Percentiles rank a stretch among this genome's conserved stretches.
Evolutionary conservation across 768 basidiomycete species (phyloP).

Genomic region (Trametes maxima): DNA sequence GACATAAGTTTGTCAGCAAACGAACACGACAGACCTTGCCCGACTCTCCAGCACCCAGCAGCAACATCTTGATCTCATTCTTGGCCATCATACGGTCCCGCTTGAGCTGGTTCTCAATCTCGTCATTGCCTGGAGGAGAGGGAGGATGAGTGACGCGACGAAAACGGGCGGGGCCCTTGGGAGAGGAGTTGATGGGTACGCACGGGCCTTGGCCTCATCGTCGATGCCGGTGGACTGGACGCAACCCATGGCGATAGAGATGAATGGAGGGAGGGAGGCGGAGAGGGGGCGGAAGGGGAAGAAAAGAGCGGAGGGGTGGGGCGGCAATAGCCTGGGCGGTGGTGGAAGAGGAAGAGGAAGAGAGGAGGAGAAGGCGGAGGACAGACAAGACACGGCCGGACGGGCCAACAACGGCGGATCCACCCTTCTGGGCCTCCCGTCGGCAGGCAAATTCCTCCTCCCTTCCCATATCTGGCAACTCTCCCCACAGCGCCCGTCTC

Average conservation of each 20-base stretch:
- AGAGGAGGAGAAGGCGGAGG: slow-evolving; percentile 6
- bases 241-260: slow-evolving; percentile 61
- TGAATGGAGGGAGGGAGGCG: slow-evolving; percentile 12
- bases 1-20: neutral
- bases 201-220: slow-evolving; percentile 82
- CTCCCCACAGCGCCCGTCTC: slow-evolving; percentile 3
- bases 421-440: slow-evolving; percentile 2
- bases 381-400: neutral
- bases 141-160: neutral
- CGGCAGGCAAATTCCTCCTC: neutral
- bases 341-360: slow-evolving; percentile 17
- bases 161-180: slow-evolving; percentile 2
- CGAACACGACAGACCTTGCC: slow-evolving; percentile 66
- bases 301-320: slow-evolving; percentile 14
- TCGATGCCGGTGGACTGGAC: slow-evolving; percentile 71
- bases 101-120: slow-evolving; percentile 92
- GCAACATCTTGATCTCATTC: slow-evolving; percentile 95
- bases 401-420: slow-evolving; percentile 1
- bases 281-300: slow-evolving; percentile 6
- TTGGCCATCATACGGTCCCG: slow-evolving; percentile 85
- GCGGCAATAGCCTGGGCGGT: slow-evolving; percentile 16
- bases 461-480: neutral
- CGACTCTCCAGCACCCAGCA: slow-evolving; percentile 95
- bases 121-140: slow-evolving; percentile 73
- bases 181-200: slow-evolving; percentile 31